A percentile compares a stretch with the other conserved stretches of the same genome.
phyloP scores from a whole-genome alignment of 2,329 filamentous ascomycete genomes.

The Fonsecaea monophora region DNA sequence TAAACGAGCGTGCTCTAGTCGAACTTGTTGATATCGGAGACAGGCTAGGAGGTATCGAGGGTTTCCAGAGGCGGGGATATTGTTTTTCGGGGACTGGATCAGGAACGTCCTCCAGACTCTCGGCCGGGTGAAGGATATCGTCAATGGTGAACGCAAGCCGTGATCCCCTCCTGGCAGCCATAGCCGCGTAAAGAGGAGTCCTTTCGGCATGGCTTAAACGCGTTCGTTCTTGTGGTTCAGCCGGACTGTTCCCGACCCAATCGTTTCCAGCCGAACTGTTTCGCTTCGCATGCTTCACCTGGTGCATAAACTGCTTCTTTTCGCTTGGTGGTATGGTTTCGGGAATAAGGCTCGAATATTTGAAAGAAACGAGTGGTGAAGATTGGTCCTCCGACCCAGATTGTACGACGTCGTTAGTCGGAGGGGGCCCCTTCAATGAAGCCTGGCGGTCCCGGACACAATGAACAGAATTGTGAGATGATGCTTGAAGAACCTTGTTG shows the following conservation, averaged over 20 bases:
- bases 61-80: conserved; percentile 12
- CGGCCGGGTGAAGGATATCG: background rate
- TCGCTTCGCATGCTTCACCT: background rate
- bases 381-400: background rate
- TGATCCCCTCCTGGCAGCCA: background rate
- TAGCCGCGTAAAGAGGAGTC: background rate
- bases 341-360: conserved; percentile 29
- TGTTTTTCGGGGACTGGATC: background rate
- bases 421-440: background rate
- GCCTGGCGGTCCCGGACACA: background rate
- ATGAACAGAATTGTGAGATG: background rate
- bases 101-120: background rate
- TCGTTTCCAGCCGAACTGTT: background rate
- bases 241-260: too few species aligned
- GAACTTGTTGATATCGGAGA: background rate
- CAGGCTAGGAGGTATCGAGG: background rate
- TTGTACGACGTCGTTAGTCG: background rate
- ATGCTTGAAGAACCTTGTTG: background rate
- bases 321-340: conserved; percentile 25
- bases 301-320: conserved; percentile 23
- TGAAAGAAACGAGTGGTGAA: conserved; percentile 11
- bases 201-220: background rate
- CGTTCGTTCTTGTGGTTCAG: background rate
- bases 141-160: background rate
- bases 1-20: background rate